A percentile compares a stretch with the other conserved stretches of the same genome.
These are phyloP conservation scores for Guillardia theta DNA, from an alignment of 78 protist genomes.

Conservation along the genomic window DNA sequence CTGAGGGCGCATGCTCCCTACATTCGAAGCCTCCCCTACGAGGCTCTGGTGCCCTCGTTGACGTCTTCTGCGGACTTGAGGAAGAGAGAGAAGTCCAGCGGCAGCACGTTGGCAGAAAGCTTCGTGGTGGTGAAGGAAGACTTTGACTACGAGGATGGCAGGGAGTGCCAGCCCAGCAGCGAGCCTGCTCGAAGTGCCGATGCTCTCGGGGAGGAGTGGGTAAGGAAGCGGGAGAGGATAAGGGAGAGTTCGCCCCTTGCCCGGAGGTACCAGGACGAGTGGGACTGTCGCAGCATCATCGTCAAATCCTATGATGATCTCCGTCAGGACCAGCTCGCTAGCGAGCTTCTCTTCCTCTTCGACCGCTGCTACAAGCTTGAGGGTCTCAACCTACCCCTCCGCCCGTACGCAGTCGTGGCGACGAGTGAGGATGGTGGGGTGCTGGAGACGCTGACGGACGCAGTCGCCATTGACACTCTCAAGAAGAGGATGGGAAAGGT, in stretches of 20 bases:
- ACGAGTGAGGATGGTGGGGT: background rate
- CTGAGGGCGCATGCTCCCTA: too few relatives aligned
- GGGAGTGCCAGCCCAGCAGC: too few relatives aligned
- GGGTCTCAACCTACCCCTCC: background rate
- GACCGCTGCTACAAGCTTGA: background rate
- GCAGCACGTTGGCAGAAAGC: too few relatives aligned
- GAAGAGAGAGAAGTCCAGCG: too few relatives aligned
- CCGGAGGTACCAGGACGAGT: background rate
- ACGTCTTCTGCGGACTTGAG: too few relatives aligned
- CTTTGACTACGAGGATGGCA: too few relatives aligned
- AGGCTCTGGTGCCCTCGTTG: too few relatives aligned
- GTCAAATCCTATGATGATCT: background rate
- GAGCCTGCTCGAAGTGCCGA: too few relatives aligned
- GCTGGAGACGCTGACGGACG: background rate
- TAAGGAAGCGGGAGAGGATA: background rate
- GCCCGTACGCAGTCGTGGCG: slow-evolving; percentile 8
- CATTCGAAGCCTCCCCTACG: too few relatives aligned
- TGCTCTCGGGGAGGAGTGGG: background rate
- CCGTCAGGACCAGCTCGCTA: background rate
- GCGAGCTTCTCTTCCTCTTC: background rate
- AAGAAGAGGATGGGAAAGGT: background rate
- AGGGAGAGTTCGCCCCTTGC: background rate
- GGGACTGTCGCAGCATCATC: background rate
- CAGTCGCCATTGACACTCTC: background rate
- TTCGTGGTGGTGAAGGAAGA: background rate